A percentile compares a stretch with the other conserved stretches of the same genome.
These are phyloP conservation scores for Ophiostoma sp. DNA, from an alignment of 2,329 filamentous ascomycete genomes.

Conservation along the genomic window DNA sequence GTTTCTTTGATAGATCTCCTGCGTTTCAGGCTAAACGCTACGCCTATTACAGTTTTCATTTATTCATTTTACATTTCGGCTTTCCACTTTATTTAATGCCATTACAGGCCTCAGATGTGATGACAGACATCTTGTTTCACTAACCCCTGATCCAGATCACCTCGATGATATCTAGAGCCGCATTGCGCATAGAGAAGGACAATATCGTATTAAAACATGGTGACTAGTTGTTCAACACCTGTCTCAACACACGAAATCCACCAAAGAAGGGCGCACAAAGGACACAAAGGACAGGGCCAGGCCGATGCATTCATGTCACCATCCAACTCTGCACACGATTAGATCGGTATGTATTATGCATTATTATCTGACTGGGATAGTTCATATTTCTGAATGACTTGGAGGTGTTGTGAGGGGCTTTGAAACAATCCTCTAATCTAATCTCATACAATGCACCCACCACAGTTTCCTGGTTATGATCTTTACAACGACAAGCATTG, in stretches of 20 bases:
- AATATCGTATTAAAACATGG: neutral
- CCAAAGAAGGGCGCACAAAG: neutral
- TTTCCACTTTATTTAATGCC: neutral
- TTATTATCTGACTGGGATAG: no score
- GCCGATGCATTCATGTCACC: no score
- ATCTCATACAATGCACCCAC: neutral
- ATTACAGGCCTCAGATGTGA: neutral
- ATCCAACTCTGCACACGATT: no score
- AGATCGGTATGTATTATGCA: no score
- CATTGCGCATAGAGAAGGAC: neutral
- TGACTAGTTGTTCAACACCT: neutral
- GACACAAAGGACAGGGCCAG: neutral
- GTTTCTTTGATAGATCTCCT: neutral
- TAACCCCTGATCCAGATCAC: constrained; percentile 4
- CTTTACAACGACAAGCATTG: neutral
- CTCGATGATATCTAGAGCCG: neutral
- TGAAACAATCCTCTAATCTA: neutral
- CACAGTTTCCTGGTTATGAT: neutral
- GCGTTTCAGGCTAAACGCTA: neutral
- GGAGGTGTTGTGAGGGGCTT: neutral
- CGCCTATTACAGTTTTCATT: neutral
- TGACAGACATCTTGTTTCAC: neutral
- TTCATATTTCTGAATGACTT: no score
- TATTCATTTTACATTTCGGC: neutral
- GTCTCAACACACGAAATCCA: neutral